phyloP scores from a whole-genome alignment of 179 eudicot genomes.

The Heliamphora pulchella region DNA sequence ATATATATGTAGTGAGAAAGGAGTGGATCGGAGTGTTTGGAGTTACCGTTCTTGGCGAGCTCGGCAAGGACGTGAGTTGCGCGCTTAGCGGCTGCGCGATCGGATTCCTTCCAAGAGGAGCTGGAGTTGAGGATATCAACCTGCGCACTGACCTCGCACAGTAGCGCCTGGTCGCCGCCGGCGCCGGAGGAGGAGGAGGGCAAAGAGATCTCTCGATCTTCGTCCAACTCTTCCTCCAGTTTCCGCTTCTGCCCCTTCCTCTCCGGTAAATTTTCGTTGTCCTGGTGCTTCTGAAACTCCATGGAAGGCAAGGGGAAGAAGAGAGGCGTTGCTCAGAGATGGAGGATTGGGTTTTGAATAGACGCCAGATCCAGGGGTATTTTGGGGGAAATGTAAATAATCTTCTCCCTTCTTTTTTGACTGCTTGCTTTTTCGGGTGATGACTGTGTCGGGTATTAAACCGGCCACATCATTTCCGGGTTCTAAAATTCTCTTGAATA shows the following conservation, averaged over 20 bases:
- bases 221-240: constrained; percentile 32
- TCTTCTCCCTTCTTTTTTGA: background rate
- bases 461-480: constrained; percentile 15
- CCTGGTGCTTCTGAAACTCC: constrained; percentile 36
- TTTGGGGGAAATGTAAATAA: constrained; percentile 3
- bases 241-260: constrained; percentile 53
- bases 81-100: constrained; percentile 66
- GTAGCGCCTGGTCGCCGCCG: constrained; percentile 8
- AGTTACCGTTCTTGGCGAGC: constrained; percentile 68
- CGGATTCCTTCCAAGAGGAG: constrained; percentile 48
- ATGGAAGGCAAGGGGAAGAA: constrained; percentile 18
- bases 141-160: constrained; percentile 43
- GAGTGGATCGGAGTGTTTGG: background rate
- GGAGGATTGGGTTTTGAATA: constrained; percentile 20
- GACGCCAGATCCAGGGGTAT: constrained; percentile 19
- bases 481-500: background rate
- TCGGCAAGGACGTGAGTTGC: constrained; percentile 68
- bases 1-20: background rate
- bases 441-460: constrained; percentile 5
- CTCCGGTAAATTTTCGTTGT: constrained; percentile 33
- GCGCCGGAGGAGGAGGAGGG: constrained; percentile 2
- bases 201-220: constrained; percentile 7
- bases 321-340: background rate
- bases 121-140: constrained; percentile 39
- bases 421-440: constrained; percentile 2